A percentile compares a stretch with the other conserved stretches of the same genome.
Conservation (phyloP, 805 yeast genomes). For the Priceomyces medius region DNA sequence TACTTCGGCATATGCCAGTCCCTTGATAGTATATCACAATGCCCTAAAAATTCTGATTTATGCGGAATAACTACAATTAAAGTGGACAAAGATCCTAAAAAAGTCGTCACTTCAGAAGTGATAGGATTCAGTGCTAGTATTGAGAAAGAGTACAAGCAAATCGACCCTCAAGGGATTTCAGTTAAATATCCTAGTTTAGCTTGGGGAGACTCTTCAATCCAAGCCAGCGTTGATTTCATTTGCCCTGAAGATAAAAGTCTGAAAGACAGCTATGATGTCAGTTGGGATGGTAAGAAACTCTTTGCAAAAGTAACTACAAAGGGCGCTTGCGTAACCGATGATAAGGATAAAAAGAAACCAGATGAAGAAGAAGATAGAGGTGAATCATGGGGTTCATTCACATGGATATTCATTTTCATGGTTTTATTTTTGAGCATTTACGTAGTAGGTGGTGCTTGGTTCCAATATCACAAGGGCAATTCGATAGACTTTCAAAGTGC, state of each 20-base stretch:
- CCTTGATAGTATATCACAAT: constrained; percentile 44
- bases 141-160: constrained; percentile 24
- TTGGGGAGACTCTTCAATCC: constrained; percentile 67
- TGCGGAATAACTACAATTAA: constrained; percentile 70
- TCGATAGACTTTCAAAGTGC: constrained; percentile 70
- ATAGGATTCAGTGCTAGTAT: constrained; percentile 53
- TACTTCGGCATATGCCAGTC: constrained; percentile 68
- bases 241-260: constrained; percentile 39
- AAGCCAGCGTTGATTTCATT: constrained; percentile 46
- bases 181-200: constrained; percentile 49
- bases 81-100: constrained; percentile 43
- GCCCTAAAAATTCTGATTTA: constrained; percentile 70
- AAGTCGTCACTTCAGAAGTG: constrained; percentile 55
- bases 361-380: constrained; percentile 27
- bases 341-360: constrained; percentile 26
- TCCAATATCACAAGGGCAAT: constrained; percentile 70
- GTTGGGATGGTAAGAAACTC: constrained; percentile 39
- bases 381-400: constrained; percentile 76
- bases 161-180: constrained; percentile 31
- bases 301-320: constrained; percentile 28
- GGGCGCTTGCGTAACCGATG: constrained; percentile 41
- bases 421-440: constrained; percentile 71
- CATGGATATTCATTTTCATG: constrained; percentile 75
- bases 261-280: constrained; percentile 23
- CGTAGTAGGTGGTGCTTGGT: constrained; percentile 72